Evolutionary conservation across 768 basidiomycete species (phyloP).

Genomic region (Amanita phalloides): DNA sequence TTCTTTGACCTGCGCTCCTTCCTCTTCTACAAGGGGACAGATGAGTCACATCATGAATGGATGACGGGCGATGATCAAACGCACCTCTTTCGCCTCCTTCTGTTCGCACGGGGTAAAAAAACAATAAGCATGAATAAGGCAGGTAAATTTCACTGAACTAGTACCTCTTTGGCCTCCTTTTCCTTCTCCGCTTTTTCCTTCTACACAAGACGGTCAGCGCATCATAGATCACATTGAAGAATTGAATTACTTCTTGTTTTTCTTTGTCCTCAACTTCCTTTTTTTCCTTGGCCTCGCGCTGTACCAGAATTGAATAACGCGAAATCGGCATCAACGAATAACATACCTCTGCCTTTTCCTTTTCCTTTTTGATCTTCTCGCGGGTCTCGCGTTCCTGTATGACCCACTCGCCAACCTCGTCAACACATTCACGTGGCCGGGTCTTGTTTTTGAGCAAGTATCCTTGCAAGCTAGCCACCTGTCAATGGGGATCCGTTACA

Average conservation of each 20-base stretch:
- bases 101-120: slow-evolving; percentile 31
- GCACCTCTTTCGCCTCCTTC: slow-evolving; percentile 47
- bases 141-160: slow-evolving; percentile 11
- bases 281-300: slow-evolving; percentile 77
- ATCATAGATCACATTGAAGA: slow-evolving; percentile 2
- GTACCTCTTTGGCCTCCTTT: slow-evolving; percentile 30
- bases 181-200: slow-evolving; percentile 11
- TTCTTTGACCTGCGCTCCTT: slow-evolving; percentile 52
- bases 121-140: slow-evolving; percentile 7
- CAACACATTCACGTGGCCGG: slow-evolving; percentile 77
- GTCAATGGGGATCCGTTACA: slow-evolving; percentile 1
- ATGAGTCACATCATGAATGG: not conserved
- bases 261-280: slow-evolving; percentile 73
- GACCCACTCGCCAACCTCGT: slow-evolving; percentile 71
- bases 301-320: slow-evolving; percentile 8
- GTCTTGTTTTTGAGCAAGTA: slow-evolving; percentile 87
- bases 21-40: slow-evolving; percentile 25
- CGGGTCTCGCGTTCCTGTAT: slow-evolving; percentile 73
- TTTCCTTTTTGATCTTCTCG: slow-evolving; percentile 80
- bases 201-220: slow-evolving; percentile 2
- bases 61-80: slow-evolving; percentile 4
- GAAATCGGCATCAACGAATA: not conserved
- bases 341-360: slow-evolving; percentile 54
- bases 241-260: slow-evolving; percentile 22
- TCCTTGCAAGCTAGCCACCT: slow-evolving; percentile 81